Percentiles rank a stretch among this genome's conserved stretches.
phyloP scores from a whole-genome alignment of 805 yeast genomes.

The Teunomyces cretensis region DNA sequence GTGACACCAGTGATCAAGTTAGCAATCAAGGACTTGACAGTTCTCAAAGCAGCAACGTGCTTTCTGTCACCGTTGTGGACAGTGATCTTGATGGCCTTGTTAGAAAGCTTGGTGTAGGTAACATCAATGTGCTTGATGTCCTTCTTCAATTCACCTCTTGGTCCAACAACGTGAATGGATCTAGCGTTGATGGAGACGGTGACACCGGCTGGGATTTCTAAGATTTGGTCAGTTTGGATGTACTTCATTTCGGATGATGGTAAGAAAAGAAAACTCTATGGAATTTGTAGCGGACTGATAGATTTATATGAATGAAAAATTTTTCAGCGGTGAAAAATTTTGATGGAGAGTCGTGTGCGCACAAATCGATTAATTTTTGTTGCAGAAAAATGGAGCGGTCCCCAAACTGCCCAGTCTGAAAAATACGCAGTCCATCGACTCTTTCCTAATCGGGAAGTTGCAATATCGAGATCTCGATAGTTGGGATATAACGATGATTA shows the following conservation, averaged over 20 bases:
- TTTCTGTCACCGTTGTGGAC: conserved; percentile 99
- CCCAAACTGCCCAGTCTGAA: neutral
- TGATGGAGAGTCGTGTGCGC: conserved; percentile 8
- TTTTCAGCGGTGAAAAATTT: conserved; percentile 4
- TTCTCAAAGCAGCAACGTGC: conserved; percentile 99
- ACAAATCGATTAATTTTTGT: neutral
- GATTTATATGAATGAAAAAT: conserved; percentile 7
- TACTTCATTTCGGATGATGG: conserved; percentile 55
- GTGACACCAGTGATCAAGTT: conserved; percentile 99
- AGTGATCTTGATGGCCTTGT: conserved; percentile 76
- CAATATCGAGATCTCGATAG: too few species aligned
- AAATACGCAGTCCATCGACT: neutral
- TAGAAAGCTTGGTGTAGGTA: conserved; percentile 77
- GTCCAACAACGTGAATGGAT: conserved; percentile 86
- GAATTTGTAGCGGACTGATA: neutral
- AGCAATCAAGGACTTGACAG: conserved; percentile 91
- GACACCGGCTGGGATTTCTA: conserved; percentile 90
- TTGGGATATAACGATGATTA: too few species aligned
- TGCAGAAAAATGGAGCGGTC: neutral
- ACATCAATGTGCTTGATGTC: conserved; percentile 93
- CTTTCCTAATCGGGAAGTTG: neutral
- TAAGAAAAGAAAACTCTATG: conserved; percentile 1
- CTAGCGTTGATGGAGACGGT: conserved; percentile 90
- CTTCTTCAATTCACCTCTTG: conserved; percentile 94
- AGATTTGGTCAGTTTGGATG: conserved; percentile 82